Base-by-base conservation (phyloP, 352 stramenopile genomes). In the Thalassiosira hispida region DNA sequence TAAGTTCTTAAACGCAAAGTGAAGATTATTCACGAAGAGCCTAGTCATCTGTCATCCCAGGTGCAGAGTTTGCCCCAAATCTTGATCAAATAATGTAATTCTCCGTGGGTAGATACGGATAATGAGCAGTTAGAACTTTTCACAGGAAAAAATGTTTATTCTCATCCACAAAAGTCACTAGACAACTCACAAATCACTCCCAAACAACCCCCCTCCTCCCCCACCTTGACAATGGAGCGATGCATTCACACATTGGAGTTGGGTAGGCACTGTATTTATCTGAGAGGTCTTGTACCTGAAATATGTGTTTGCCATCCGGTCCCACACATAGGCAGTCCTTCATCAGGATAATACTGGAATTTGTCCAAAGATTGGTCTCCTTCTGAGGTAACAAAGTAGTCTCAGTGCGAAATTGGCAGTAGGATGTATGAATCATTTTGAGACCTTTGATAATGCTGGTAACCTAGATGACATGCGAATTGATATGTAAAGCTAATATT, bases 171-270 rank as follows among this genome's bases (percentile, higher is more conserved):
- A 3, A 38, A 38, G 8, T 38, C 3, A 38, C 3, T 9, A 38
- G 31, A 38, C 31, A 38, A 68, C 59, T 68, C n/a, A 68, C 59
- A 57, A n/a, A n/a, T n/a, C n/a, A n/a, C n/a, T n/a, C n/a, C n/a
- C n/a, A n/a, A n/a, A n/a, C n/a, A n/a, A n/a, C n/a, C n/a, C n/a
- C n/a, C n/a, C n/a, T n/a, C n/a, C n/a, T n/a, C n/a, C n/a, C n/a
- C n/a, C n/a, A n/a, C n/a, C n/a, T n/a, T 16, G 56, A 14, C n/a
- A 68, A 6, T 1, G 8, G 8, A 11, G 59, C 61, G 59, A 70
- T 55, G 22, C 57, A 70, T 14, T 3, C 44, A 23, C 61, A 70
- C 42, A 70, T 25, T 44, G 40, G n/a, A 6, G 18, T 8, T 46
- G 61, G 61, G 25, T 70, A 70, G 31, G 38, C 42, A 35, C n/a